Conservation (phyloP, 2,329 filamentous ascomycete species). For the Fusarium armeniacum region DNA sequence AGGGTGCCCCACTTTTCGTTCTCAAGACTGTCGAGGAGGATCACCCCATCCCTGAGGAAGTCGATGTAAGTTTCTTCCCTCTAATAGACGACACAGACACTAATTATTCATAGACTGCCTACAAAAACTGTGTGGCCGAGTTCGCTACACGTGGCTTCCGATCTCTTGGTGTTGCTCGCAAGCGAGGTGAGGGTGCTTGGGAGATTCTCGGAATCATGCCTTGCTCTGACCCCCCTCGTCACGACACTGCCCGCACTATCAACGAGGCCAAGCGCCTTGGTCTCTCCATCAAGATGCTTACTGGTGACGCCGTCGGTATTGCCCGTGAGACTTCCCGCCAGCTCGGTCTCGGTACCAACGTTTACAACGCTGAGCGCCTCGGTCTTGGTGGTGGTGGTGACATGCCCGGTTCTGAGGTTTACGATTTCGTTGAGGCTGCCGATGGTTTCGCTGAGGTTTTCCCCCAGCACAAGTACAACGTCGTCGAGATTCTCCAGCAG, state of each 20-base stretch:
- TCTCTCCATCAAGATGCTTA: conserved; percentile 95
- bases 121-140: conserved; percentile 93
- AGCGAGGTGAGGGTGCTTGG: conserved; percentile 84
- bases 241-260: conserved; percentile 91
- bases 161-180: conserved; percentile 92
- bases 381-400: conserved; percentile 91
- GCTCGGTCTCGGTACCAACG: conserved; percentile 91
- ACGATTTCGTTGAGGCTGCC: conserved; percentile 94
- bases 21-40: conserved; percentile 90
- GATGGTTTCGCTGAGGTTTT: conserved; percentile 96
- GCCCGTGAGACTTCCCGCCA: conserved; percentile 92
- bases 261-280: conserved; percentile 89
- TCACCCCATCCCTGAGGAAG: conserved; percentile 79
- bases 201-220: conserved; percentile 96
- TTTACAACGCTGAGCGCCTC: conserved; percentile 93
- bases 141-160: conserved; percentile 95
- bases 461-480: conserved; percentile 85
- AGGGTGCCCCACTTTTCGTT: conserved; percentile 90
- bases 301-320: conserved; percentile 93
- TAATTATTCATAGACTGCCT: conserved; percentile 58
- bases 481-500: conserved; percentile 90
- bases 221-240: conserved; percentile 90
- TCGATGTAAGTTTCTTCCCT: conserved; percentile 63
- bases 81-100: too few species aligned
- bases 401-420: conserved; percentile 93